Evolutionary conservation across 768 basidiomycete species (phyloP).

Genomic region (Lentinula aciculospora): DNA sequence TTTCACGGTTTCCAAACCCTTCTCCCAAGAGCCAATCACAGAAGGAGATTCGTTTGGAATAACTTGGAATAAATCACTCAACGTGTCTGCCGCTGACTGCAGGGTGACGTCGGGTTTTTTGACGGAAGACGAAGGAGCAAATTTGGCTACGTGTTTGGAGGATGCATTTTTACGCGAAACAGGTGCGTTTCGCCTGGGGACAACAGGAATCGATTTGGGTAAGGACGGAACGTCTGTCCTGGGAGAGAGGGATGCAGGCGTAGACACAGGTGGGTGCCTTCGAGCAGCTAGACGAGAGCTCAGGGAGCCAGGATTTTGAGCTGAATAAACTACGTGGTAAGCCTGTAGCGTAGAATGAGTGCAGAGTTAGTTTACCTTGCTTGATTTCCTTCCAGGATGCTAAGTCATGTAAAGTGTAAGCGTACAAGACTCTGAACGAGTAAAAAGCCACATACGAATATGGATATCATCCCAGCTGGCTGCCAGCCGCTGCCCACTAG

Average conservation of each 20-base stretch:
- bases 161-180: not conserved
- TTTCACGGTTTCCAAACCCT: not conserved
- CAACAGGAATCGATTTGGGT: not conserved
- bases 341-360: not conserved
- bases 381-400: not conserved
- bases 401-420: not conserved
- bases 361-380: not conserved
- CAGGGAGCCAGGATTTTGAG: not conserved
- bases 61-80: not conserved
- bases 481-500: constrained; percentile 12
- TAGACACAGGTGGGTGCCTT: not conserved
- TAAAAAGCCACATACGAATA: constrained; percentile 26
- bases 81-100: not conserved
- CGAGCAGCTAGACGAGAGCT: not conserved
- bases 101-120: not conserved
- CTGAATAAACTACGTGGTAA: not conserved
- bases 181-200: not conserved
- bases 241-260: not conserved
- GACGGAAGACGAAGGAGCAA: not conserved
- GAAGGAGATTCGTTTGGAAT: not conserved
- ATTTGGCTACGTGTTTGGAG: not conserved
- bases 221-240: not conserved
- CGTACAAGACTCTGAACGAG: not conserved
- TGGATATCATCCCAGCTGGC: constrained; percentile 19
- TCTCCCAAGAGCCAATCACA: not conserved